Evolutionary conservation across 768 basidiomycete species (phyloP), one percentile per base, ranked within the genome.

Genomic region (Naganishia kalamii): DNA sequence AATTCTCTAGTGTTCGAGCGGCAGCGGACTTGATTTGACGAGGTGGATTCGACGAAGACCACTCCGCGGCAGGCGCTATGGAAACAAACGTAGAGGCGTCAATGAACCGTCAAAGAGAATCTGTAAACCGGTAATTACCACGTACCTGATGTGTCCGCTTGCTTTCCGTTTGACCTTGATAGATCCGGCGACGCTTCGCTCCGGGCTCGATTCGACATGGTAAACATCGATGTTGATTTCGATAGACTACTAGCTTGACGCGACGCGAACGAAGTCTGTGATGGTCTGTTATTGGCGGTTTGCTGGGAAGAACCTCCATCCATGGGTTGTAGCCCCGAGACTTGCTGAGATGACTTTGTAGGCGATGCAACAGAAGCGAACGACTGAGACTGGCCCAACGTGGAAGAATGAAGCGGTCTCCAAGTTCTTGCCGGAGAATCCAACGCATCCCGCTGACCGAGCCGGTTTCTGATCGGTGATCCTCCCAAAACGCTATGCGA

Each of bases 171-270:
- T 10, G 29, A 43, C 19, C 17, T 37, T 10, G 11, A 1, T 27
- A 23, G 32, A 17, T 29, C 46, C 2, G 46, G 19, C 41, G 48
- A 37, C n/a, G 62, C 23, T 12, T 64, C 8, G 3, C 21, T 40
- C 2, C 8, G 17, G 12, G 8, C 17, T 5, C 23, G 54, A 32
- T n/a, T 46, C 11, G 51, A 52, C 5, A 54, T 21, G 13, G 50
- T 52, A 41, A 64, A 64, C 63, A 64, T 64, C 11, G 63, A 64
- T 23, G 50, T 51, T 27, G 63, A 64, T 40, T 64, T 64, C 17
- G 50, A 54, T n/a, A 64, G 44, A 5, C 37, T 27, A 41, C 63
- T 64, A 51, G 30, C n/a, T 25, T 52, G 37, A 19, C 41, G 50
- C 13, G 51, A 19, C 5, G 50, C 40, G 21, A 54, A 64, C 5